phyloP scores from a whole-genome alignment of 345 rosid genomes.

The Abelmoschus esculentus region DNA sequence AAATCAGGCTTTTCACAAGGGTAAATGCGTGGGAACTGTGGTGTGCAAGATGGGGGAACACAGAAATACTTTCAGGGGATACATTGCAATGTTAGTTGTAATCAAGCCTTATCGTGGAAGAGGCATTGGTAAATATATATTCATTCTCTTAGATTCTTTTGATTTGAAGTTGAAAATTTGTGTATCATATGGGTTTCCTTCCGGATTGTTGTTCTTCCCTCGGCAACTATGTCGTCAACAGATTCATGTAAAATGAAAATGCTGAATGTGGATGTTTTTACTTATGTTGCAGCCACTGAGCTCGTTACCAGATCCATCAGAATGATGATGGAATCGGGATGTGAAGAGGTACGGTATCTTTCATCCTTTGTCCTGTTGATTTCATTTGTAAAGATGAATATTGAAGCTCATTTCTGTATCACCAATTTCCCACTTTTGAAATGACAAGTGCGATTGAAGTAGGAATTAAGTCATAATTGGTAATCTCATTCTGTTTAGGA shows the following conservation, averaged over 20 bases:
- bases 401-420: background rate
- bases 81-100: slow-evolving; percentile 96
- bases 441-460: background rate
- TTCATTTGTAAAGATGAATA: background rate
- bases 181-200: background rate
- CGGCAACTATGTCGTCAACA: background rate
- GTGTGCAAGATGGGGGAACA: slow-evolving; percentile 99
- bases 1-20: slow-evolving; percentile 71
- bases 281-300: slow-evolving; percentile 58
- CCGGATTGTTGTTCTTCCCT: background rate
- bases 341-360: slow-evolving; percentile 64
- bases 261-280: background rate
- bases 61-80: slow-evolving; percentile 74
- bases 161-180: background rate
- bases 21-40: slow-evolving; percentile 83
- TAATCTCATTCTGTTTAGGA: background rate
- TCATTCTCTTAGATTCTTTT: background rate
- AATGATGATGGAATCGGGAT: slow-evolving; percentile 92
- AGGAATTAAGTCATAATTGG: background rate
- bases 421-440: background rate
- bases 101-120: slow-evolving; percentile 83
- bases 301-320: slow-evolving; percentile 83
- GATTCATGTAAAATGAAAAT: background rate
- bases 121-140: slow-evolving; percentile 53
- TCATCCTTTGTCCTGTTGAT: background rate